phyloP scores from a whole-genome alignment of 495 filamentous ascomycete species.

The Tuber magnatum region DNA sequence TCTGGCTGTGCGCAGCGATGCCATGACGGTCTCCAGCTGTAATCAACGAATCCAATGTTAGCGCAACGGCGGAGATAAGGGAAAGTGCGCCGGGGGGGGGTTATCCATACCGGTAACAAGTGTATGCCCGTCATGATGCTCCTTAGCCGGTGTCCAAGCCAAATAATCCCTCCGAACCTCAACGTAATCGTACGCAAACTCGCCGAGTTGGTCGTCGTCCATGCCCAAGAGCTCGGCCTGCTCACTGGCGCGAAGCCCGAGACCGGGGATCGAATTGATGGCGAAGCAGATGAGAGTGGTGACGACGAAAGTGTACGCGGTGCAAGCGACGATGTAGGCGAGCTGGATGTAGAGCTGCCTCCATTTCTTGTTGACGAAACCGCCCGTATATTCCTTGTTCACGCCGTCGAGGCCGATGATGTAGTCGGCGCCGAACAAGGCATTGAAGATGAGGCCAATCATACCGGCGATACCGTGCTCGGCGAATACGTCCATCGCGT shows the following conservation, averaged over 20 bases:
- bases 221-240: slow-evolving; percentile 97
- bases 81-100: not conserved
- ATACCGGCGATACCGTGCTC: slow-evolving; percentile 96
- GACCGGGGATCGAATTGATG: slow-evolving; percentile 81
- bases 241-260: slow-evolving; percentile 84
- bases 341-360: slow-evolving; percentile 87
- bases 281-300: slow-evolving; percentile 72
- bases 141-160: slow-evolving; percentile 88
- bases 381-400: slow-evolving; percentile 69
- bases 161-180: slow-evolving; percentile 96
- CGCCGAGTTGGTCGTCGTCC: slow-evolving; percentile 97
- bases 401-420: slow-evolving; percentile 92
- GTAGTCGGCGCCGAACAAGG: slow-evolving; percentile 75
- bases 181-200: slow-evolving; percentile 99
- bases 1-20: slow-evolving; percentile 41
- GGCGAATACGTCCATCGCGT: slow-evolving; percentile 95
- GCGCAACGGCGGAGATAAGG: not conserved
- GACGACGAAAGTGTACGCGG: slow-evolving; percentile 74
- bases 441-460: slow-evolving; percentile 87
- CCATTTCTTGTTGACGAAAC: slow-evolving; percentile 83
- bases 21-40: slow-evolving; percentile 46
- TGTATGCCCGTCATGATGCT: slow-evolving; percentile 54
- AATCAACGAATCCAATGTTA: not conserved
- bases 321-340: slow-evolving; percentile 73
- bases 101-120: slow-evolving; percentile 41